A percentile compares a stretch with the other conserved stretches of the same genome.
Conservation (phyloP, 768 basidiomycete species). For the Lentinus brumalis region DNA sequence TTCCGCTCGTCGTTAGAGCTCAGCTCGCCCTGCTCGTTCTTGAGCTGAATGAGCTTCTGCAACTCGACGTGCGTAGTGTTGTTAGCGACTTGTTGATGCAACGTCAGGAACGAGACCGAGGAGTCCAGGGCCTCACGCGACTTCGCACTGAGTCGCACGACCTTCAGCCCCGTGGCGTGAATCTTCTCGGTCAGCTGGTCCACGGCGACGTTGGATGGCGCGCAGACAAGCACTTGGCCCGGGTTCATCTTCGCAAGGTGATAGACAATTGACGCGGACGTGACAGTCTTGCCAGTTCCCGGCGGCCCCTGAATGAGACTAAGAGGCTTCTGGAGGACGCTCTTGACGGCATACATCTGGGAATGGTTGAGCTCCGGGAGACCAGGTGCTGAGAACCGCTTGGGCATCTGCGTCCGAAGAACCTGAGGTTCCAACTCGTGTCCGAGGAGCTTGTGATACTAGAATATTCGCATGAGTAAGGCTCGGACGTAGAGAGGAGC, state of each 20-base stretch:
- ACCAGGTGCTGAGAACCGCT: constrained; percentile 95
- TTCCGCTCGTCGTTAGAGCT: constrained; percentile 97
- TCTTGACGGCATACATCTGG: constrained; percentile 99
- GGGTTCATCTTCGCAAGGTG: constrained; percentile 99
- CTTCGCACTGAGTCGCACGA: constrained; percentile 96
- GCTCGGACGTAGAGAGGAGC: constrained; percentile 4
- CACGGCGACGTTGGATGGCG: constrained; percentile 98
- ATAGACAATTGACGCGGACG: constrained; percentile 97
- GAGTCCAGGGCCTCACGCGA: constrained; percentile 98
- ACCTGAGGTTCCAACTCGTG: constrained; percentile 97
- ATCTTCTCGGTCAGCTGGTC: constrained; percentile 99
- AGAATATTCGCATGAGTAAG: not conserved
- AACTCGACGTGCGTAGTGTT: constrained; percentile 95
- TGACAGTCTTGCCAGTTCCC: constrained; percentile 98
- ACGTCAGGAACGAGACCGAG: constrained; percentile 89
- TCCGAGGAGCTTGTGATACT: constrained; percentile 98
- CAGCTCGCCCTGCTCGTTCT: constrained; percentile 96
- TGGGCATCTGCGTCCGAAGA: constrained; percentile 90
- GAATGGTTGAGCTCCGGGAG: constrained; percentile 99
- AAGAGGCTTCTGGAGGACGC: constrained; percentile 96
- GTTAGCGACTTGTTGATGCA: constrained; percentile 97
- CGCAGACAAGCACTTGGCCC: constrained; percentile 97
- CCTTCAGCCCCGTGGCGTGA: constrained; percentile 97
- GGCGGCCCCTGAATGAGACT: constrained; percentile 98
- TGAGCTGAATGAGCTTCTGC: constrained; percentile 96